Evolutionary conservation across 108 stramenopile species (phyloP).

Genomic region (Chaetoceros tenuissimus): DNA sequence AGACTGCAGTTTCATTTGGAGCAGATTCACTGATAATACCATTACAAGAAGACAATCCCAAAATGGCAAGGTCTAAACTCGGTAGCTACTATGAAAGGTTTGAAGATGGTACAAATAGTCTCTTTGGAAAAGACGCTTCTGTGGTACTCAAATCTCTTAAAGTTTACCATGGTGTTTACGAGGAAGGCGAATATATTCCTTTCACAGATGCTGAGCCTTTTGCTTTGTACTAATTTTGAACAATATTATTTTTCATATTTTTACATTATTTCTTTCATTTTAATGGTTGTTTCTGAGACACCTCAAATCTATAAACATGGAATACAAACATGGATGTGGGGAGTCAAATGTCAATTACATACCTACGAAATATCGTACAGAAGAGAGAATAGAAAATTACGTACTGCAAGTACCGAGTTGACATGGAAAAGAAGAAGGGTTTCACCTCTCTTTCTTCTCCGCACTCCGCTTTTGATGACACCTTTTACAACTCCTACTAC

Average conservation of each 20-base stretch:
- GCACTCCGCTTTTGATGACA: no score
- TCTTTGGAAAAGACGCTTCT: slow-evolving; percentile 54
- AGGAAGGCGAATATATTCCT: slow-evolving; percentile 66
- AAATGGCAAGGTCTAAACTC: slow-evolving; percentile 62
- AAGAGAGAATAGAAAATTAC: no score
- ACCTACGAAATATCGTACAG: no score
- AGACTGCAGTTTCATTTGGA: slow-evolving; percentile 69
- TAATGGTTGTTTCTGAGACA: no score
- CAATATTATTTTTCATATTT: background rate
- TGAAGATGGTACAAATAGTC: slow-evolving; percentile 54
- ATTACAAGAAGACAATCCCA: slow-evolving; percentile 35
- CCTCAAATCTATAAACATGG: no score
- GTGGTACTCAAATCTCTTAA: slow-evolving; percentile 59
- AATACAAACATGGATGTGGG: no score
- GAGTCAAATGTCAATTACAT: no score
- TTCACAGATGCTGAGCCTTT: slow-evolving; percentile 88
- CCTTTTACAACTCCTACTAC: no score
- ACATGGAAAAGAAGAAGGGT: no score
- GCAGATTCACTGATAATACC: slow-evolving; percentile 75
- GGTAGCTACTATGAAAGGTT: slow-evolving; percentile 78
- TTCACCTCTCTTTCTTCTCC: no score
- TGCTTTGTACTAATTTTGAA: slow-evolving; percentile 54
- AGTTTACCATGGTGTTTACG: slow-evolving; percentile 73
- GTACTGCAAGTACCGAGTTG: no score
- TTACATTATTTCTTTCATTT: no score